A percentile compares a stretch with the other conserved stretches of the same genome.
Conservation (phyloP, 768 basidiomycete species). For the Ramaria sp. region DNA sequence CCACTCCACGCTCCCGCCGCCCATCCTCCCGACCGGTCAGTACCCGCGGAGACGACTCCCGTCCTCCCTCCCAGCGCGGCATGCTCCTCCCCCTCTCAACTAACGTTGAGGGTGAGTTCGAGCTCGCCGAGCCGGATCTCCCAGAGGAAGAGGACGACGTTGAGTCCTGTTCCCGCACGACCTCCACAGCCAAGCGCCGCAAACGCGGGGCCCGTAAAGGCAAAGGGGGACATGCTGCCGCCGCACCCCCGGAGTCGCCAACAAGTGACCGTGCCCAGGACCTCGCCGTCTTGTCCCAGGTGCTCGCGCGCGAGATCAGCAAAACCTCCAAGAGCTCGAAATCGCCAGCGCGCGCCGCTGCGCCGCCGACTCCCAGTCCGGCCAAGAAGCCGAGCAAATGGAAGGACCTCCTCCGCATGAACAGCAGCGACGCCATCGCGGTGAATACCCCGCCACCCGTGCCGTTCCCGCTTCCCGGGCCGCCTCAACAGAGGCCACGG, state of each 20-base stretch:
- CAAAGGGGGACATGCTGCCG: conserved; percentile 39
- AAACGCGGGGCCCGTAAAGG: conserved; percentile 83
- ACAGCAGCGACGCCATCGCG: conserved; percentile 20
- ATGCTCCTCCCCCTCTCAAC: conserved; percentile 34
- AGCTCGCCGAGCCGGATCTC: conserved; percentile 9
- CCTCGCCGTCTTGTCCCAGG: conserved; percentile 72
- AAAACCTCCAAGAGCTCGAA: conserved; percentile 27
- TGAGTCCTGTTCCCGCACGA: conserved; percentile 39
- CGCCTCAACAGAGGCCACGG: neutral
- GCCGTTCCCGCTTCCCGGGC: neutral
- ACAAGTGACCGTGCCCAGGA: conserved; percentile 48
- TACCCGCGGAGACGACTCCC: conserved; percentile 16
- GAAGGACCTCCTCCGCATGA: conserved; percentile 69
- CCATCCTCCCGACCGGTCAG: conserved; percentile 51
- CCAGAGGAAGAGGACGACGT: conserved; percentile 22
- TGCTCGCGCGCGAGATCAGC: conserved; percentile 76
- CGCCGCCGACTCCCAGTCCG: conserved; percentile 13
- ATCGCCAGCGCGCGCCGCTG: neutral
- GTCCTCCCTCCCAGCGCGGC: conserved; percentile 31
- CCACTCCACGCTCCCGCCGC: conserved; percentile 56
- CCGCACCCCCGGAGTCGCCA: conserved; percentile 16
- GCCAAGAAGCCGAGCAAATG: conserved; percentile 78
- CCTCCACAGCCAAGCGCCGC: conserved; percentile 68
- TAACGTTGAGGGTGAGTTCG: conserved; percentile 34
- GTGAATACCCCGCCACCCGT: conserved; percentile 9